Evolutionary conservation across 2,329 filamentous ascomycete genomes (phyloP).

Genomic region (Phialophora macrospora): DNA sequence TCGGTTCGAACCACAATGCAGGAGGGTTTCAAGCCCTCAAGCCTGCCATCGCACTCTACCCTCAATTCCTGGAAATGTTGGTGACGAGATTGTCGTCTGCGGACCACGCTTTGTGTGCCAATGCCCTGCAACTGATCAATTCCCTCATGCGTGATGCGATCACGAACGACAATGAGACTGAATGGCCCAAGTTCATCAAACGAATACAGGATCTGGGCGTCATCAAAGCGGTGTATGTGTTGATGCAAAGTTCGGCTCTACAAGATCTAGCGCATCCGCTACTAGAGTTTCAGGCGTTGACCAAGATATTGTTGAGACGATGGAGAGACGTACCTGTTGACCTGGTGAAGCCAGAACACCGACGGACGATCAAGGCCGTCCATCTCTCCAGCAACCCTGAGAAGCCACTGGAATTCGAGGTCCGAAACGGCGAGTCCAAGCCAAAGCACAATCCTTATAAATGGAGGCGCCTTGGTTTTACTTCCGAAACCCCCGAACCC

Average conservation of each 20-base stretch:
- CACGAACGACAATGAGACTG: slow-evolving; percentile 73
- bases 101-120: slow-evolving; percentile 93
- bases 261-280: slow-evolving; percentile 89
- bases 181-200: slow-evolving; percentile 97
- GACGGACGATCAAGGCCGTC: slow-evolving; percentile 81
- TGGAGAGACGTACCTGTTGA: slow-evolving; percentile 88
- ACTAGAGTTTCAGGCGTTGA: slow-evolving; percentile 89
- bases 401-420: slow-evolving; percentile 50
- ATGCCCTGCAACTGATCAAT: slow-evolving; percentile 93
- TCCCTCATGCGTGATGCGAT: slow-evolving; percentile 91
- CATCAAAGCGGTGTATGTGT: slow-evolving; percentile 85
- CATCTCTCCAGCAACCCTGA: slow-evolving; percentile 81
- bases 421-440: slow-evolving; percentile 48
- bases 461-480: slow-evolving; percentile 90
- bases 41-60: slow-evolving; percentile 86
- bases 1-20: slow-evolving; percentile 58
- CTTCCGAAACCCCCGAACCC: slow-evolving; percentile 80
- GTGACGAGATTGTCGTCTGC: slow-evolving; percentile 90
- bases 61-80: slow-evolving; percentile 92
- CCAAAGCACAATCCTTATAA: slow-evolving; percentile 83
- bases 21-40: slow-evolving; percentile 88
- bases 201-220: slow-evolving; percentile 88
- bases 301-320: slow-evolving; percentile 82
- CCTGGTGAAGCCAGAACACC: slow-evolving; percentile 83
- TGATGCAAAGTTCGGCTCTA: slow-evolving; percentile 93